Base-by-base conservation (phyloP, 2,329 filamentous ascomycete genomes). In the Sporothrix phasma region DNA sequence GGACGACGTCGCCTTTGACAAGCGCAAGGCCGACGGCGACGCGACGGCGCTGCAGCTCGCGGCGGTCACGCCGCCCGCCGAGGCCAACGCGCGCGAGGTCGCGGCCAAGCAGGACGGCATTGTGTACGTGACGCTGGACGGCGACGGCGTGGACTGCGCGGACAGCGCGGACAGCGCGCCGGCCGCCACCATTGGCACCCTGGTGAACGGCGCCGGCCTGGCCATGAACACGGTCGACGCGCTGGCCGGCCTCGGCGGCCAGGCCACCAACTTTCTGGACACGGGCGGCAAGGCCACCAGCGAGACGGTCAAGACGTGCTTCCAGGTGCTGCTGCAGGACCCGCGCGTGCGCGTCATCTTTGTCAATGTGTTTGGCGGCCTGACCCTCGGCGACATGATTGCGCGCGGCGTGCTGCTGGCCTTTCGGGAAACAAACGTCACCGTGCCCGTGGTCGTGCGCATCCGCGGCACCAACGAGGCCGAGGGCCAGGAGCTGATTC, bases 221-320 rank as follows among this genome's bases (percentile, higher is more conserved):
- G 91, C 91, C 0, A 94, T 96, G 89, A 94, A 94, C 73, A 96
- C 91, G 0, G 86, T 92, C 66, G 92, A 96, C 73, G 88, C 89
- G 0, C 83, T 96, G 1, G 79, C 82, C 2, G 76, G 84, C 13
- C 83, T 84, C 63, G 87, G 87, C 63, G 89, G 89, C 1, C 75
- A 79, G 39, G 87, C 87, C 26, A 85, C 90, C 11, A 96, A 96
- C 70, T 96, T 96, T 73, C 80, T 96, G 63, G 92, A 96, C 73
- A 95, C 90, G 0, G 92, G 92, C 31, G 92, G 92, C 41, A 94
- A 95, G 73, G 92, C 92, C 0, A 96, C 91, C 0, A 84, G 84
- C 34, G 85, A 88, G 68, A 96, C 91, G 0, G 90, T 96, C 69
- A 86, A 88, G 71, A 84, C 84, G 64, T 87, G 85, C 1, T 94